phyloP scores from a whole-genome alignment of 495 filamentous ascomycete genomes.

The Rhizodiscina lignyota region DNA sequence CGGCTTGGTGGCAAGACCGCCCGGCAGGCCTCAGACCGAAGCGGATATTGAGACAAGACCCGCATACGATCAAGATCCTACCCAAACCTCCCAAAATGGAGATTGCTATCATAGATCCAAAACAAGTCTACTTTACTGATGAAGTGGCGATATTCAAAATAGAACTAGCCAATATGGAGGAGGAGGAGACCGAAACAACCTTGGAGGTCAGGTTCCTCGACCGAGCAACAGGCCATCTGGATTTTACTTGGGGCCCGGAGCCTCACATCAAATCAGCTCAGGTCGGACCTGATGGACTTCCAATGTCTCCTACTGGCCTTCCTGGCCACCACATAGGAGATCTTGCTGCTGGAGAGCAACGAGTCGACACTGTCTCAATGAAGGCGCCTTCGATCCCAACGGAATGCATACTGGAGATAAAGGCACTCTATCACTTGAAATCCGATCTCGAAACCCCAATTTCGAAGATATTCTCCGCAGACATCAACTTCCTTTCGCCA shows the following conservation, averaged over 20 bases:
- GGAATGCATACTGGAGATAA: slow-evolving; percentile 53
- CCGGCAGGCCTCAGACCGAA: slow-evolving; percentile 17
- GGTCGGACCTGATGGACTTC: no score
- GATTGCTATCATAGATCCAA: slow-evolving; percentile 41
- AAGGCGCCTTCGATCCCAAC: slow-evolving; percentile 29
- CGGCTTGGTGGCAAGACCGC: slow-evolving; percentile 10
- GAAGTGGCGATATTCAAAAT: slow-evolving; percentile 54
- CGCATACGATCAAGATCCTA: slow-evolving; percentile 45
- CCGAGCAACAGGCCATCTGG: no score
- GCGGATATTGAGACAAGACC: slow-evolving; percentile 29
- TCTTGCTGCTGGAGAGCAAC: neutral
- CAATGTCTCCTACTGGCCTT: neutral
- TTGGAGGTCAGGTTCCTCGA: slow-evolving; percentile 54
- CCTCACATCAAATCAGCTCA: neutral
- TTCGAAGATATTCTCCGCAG: slow-evolving; percentile 46
- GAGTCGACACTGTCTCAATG: slow-evolving; percentile 29
- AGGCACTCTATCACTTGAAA: slow-evolving; percentile 56
- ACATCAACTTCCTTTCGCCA: slow-evolving; percentile 57
- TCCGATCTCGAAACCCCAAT: slow-evolving; percentile 76
- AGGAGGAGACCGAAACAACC: slow-evolving; percentile 52
- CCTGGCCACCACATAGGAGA: slow-evolving; percentile 16
- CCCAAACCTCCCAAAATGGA: slow-evolving; percentile 89
- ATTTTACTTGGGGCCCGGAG: no score
- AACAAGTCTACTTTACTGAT: slow-evolving; percentile 64
- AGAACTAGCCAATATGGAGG: slow-evolving; percentile 67